Conservation (phyloP, 108 stramenopile species). For the Cyclotella sp. region DNA sequence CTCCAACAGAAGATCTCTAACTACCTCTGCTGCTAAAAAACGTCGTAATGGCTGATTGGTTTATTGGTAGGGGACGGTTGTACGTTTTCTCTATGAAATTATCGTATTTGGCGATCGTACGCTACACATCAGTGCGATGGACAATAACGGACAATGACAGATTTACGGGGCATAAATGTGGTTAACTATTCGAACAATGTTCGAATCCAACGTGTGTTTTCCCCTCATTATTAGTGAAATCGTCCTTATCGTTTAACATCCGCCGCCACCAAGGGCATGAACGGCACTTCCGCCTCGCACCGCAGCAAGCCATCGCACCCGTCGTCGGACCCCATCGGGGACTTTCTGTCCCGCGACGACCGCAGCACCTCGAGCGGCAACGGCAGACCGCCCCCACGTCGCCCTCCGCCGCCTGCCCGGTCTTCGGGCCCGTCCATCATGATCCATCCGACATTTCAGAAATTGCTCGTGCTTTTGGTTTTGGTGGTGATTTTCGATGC, state of each 20-base stretch:
- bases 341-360: not conserved
- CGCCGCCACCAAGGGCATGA: not conserved
- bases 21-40: too few species aligned
- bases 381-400: not conserved
- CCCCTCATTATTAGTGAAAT: too few species aligned
- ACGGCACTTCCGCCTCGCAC: not conserved
- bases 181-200: too few species aligned
- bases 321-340: slow-evolving; percentile 1
- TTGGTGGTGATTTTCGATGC: slow-evolving; percentile 24
- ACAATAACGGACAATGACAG: too few species aligned
- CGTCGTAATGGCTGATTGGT: too few species aligned
- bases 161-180: too few species aligned
- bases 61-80: too few species aligned
- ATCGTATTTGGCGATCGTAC: not conserved
- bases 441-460: slow-evolving; percentile 9
- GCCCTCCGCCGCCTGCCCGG: not conserved
- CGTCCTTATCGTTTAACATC: too few species aligned
- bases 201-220: too few species aligned
- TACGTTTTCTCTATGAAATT: not conserved
- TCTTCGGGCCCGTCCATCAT: not conserved
- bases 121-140: too few species aligned
- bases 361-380: not conserved
- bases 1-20: too few species aligned
- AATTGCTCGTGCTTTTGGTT: slow-evolving; percentile 12
- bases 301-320: not conserved